Base-by-base conservation (phyloP, 202 grass and related monocot species). In the Elaeis oleifera region DNA sequence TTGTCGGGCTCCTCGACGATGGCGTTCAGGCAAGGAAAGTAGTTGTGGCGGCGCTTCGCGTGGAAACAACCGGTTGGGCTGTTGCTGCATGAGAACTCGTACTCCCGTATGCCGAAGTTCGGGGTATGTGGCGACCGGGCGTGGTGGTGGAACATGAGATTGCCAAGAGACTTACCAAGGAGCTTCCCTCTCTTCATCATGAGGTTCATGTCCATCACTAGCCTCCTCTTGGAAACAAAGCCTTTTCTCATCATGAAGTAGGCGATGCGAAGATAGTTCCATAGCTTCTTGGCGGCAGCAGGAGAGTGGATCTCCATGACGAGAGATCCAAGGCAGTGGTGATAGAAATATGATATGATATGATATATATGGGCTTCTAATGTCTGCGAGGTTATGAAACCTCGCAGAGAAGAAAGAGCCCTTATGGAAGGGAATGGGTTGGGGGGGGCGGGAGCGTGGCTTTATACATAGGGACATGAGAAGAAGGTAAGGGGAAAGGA, bases 61-160 rank as follows among this genome's bases (percentile, higher is more conserved):
- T 71, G 70, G 56, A 59, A 85, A 79, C 64, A 55, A 50, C 51
- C 1, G 23, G 16, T 26, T 58, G 94, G 75, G 72, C 69, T 84
- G 85, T 89, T 89, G 85, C 69, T 73, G 85, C 85, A 99, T 5
- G 94, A 97, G 77, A 97, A 97, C 69, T 97, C 88, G 56, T 92
- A 92, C 51, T 86, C 88, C 32, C 77, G 77, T 15, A 59, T 54
- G 48, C 68, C 74, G 0, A 85, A 73, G 9, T 50, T 71, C 63
- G 59, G 2, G 44, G 49, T 7, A 58, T 16, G 28, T 7, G 49
- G 3, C 51, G 15, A 4, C 20, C 0, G 6, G 26, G 50, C 16
- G 65, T 58, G 61, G 68, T 81, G 58, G 59, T 62, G 81, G 5
- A 81, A 70, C 25, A 89, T 65, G 50, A 89, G 79, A 52, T 16